Evolutionary conservation across 2,329 filamentous ascomycete species (phyloP), one percentile per base, ranked within the genome.

Genomic region (Diaporthe citri): DNA sequence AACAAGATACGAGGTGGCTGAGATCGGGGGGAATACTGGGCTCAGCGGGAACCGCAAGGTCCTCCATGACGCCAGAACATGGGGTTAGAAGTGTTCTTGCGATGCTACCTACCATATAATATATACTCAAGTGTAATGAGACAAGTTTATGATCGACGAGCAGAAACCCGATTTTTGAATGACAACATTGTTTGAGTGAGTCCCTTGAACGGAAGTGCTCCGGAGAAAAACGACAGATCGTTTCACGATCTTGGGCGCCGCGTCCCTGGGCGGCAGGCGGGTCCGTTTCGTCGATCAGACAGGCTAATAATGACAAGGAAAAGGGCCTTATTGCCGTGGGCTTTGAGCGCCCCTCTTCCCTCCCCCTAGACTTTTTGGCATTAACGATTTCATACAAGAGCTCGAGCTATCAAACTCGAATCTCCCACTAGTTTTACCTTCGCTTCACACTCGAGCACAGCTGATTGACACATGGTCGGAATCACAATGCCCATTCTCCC

Each of bases 181-280:
- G 31, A 6, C 13, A 39, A 17, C 64, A 5, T 39, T 22, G n/a
- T 51, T 28, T 15, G 9, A 52, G 46, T 39, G 31, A 6, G 3
- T 39, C 15, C 9, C 13, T 3, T n/a, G 22, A 41, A 13, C n/a
- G 34, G 34, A 22, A 25, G 28, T 28, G 67, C 28, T 7, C 36
- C 25, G 46, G 36, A 5, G 28, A 20, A 64, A 70, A 48, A 43
- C 48, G 71, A 64, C 57, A 64, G 46, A 55, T 72, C 71, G 71
- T 72, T 55, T 43, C 57, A 55, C 57, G 39, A 72, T 64, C 71
- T 64, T 56, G 13, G 46, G 57, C 56, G 36, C 71, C 57, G 70
- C 43, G 55, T 43, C 48, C 48, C 46, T 17, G 57, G 34, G 34
- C 56, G 34, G 48, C 71, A 41, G 64, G 64, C 64, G 64, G 64